Evolutionary conservation across 306 rosid species (phyloP), one percentile per base, ranked within the genome.

Genomic region (Dalbergia cultrata): DNA sequence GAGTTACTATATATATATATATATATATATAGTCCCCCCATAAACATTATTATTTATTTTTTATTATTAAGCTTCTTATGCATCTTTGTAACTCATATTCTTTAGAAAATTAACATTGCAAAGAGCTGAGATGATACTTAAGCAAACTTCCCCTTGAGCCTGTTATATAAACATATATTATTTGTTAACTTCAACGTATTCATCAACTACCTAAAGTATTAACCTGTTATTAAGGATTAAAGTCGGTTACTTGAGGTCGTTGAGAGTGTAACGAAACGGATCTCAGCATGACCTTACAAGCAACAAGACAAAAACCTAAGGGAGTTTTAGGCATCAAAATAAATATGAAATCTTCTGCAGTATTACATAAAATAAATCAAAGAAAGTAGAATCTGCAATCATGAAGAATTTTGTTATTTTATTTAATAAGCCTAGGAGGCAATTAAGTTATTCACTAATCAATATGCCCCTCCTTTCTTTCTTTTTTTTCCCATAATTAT

Each of bases 251-350:
- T 26, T 13, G 18, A 61, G 43, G 9, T 62, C 41, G 34, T 1
- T 62, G 6, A 34, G 45, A 62, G 22, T 5, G 18, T 10, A 39
- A 65, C 31, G 1, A 37, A 39, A 65, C 70, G 9, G 31, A n/a
- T 35, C 50, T 17, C 9, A 65, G 31, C 70, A 65, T 65, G 45
- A 1, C 18, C 18, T 12, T 33, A 33, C 2, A 14, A 14, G 12
- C 47, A 9, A 43, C 9, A 7, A 9, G 47, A 9, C 41, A 43
- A 43, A 8, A 43, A 43, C 12, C 47, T 43, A 43, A 43, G 47
- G 47, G 47, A 33, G 18, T 63, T 62, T 62, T 6, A 34, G 68
- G 47, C 39, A 63, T 63, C 68, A 34, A 61, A 61, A 61, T 7
- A 63, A 63, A 26, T 14, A 44, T 34, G 13, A 63, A 4, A 65